A percentile compares a stretch with the other conserved stretches of the same genome.
These are phyloP conservation scores for Pterocarpus santalinus DNA, from an alignment of 306 rosid species.

Conservation along the genomic window DNA sequence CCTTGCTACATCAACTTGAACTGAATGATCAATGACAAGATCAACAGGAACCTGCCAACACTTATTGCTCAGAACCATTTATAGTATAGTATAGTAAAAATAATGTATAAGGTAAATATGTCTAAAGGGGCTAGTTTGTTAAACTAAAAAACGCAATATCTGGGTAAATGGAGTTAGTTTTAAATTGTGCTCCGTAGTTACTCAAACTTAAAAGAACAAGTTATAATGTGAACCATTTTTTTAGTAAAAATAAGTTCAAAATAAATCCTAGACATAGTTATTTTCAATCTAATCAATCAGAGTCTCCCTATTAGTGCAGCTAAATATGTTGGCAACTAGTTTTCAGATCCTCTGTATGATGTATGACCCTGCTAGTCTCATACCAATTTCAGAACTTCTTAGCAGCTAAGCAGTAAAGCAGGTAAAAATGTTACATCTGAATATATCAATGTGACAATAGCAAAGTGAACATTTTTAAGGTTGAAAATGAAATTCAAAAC, in stretches of 20 bases:
- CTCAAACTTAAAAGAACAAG: conserved; percentile 7
- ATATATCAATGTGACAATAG: neutral
- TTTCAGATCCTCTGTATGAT: conserved; percentile 24
- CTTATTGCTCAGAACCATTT: conserved; percentile 10
- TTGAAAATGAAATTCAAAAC: conserved; percentile 23
- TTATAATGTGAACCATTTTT: neutral
- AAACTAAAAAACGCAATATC: conserved; percentile 4
- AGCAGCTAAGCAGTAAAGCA: conserved; percentile 4
- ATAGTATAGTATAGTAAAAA: conserved; percentile 38
- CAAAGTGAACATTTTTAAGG: neutral
- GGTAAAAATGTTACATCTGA: neutral
- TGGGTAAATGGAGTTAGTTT: neutral
- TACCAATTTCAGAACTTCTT: neutral
- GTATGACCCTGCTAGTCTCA: neutral
- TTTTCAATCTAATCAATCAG: conserved; percentile 20
- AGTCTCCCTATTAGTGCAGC: neutral
- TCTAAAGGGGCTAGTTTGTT: neutral
- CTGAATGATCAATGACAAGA: conserved; percentile 98
- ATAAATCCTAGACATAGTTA: neutral
- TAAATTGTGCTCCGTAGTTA: neutral
- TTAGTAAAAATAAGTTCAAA: conserved; percentile 5
- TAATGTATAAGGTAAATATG: conserved; percentile 8
- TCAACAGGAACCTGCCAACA: conserved; percentile 92
- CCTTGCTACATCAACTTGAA: conserved; percentile 95
- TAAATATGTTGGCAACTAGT: conserved; percentile 18